Base-by-base conservation (phyloP, 805 yeast species). In the Hanseniaspora vineae region DNA sequence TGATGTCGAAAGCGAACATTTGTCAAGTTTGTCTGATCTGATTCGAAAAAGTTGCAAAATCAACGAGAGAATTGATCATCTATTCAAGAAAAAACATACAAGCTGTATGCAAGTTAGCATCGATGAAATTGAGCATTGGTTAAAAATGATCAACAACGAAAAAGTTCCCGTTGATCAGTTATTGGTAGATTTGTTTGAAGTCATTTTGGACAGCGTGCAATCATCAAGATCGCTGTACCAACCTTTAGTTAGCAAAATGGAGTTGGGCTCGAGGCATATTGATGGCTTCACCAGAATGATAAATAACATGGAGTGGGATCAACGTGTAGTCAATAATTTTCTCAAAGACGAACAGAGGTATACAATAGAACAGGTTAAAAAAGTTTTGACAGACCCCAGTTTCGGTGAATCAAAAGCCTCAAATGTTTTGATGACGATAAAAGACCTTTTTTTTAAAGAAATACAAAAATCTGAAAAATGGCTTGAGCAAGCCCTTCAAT, bases 21-120 rank as follows among this genome's bases (percentile, higher is more conserved):
- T 33, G 14, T 12, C 14, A 12, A 11, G 4, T 39, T 11, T 39
- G 12, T 39, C 42, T 14, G 20, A 39, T 6, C 14, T 18, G 6
- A 14, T 39, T 4, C 14, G 14, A 11, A 18, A 18, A 17, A 18
- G 9, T n/a, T 11, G 13, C 19, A 39, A 43, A 1, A 31, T 53
- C 11, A 46, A 58, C 17, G 44, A 49, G 14, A 13, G 33, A 14
- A 13, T 59, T 9, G 33, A 46, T 31, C 50, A 44, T 0, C 50
- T 42, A 17, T 45, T 54, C 14, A 37, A 37, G 11, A 49, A 51
- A 44, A 61, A 58, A 6, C 49, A 50, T 18, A n/a, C 6, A 11
- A 3, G 14, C 5, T 11, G 23, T 15, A 11, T 39, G 20, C 6
- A 39, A n/a, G 17, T 39, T n/a, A 12, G 14, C 14, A 39, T 39